phyloP scores from a whole-genome alignment of 345 rosid species.

The Trapa bicornis region DNA sequence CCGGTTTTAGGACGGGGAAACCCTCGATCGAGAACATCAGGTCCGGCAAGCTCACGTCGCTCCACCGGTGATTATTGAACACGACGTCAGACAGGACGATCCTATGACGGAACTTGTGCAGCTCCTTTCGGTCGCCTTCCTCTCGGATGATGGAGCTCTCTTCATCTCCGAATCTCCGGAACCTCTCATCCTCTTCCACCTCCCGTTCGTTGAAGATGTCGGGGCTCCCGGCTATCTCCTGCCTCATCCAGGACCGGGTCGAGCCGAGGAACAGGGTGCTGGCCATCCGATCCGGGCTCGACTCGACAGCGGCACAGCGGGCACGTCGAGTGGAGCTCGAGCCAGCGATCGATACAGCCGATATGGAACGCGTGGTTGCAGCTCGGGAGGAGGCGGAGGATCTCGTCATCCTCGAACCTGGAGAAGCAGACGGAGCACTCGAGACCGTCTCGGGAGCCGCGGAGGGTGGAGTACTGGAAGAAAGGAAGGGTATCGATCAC shows the following conservation, averaged over 20 bases:
- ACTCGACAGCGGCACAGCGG: slow-evolving; percentile 67
- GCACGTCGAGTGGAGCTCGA: slow-evolving; percentile 77
- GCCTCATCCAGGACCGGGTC: slow-evolving; percentile 32
- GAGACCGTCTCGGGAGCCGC: slow-evolving; percentile 64
- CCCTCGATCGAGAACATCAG: slow-evolving; percentile 53
- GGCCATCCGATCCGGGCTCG: slow-evolving; percentile 30
- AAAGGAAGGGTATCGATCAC: slow-evolving; percentile 78
- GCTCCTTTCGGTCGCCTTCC: slow-evolving; percentile 8
- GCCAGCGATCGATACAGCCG: slow-evolving; percentile 80
- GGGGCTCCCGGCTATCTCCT: slow-evolving; percentile 28
- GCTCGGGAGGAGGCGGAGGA: slow-evolving; percentile 60
- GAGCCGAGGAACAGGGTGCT: slow-evolving; percentile 38
- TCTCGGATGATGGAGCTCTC: slow-evolving; percentile 16
- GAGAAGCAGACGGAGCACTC: slow-evolving; percentile 85
- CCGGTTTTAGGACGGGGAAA: slow-evolving; percentile 18
- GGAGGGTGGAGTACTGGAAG: slow-evolving; percentile 67
- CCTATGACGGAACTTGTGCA: slow-evolving; percentile 59
- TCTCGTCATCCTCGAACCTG: slow-evolving; percentile 65
- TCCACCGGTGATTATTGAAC: slow-evolving; percentile 76
- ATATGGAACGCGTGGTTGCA: slow-evolving; percentile 87
- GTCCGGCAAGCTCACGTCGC: slow-evolving; percentile 75
- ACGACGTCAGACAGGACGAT: slow-evolving; percentile 63
- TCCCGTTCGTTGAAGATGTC: slow-evolving; percentile 63
- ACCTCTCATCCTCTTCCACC: slow-evolving; percentile 24
- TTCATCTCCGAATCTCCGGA: slow-evolving; percentile 15